A percentile compares a stretch with the other conserved stretches of the same genome.
Conservation (phyloP, 495 filamentous ascomycete genomes). For the Penicillium canariense region DNA sequence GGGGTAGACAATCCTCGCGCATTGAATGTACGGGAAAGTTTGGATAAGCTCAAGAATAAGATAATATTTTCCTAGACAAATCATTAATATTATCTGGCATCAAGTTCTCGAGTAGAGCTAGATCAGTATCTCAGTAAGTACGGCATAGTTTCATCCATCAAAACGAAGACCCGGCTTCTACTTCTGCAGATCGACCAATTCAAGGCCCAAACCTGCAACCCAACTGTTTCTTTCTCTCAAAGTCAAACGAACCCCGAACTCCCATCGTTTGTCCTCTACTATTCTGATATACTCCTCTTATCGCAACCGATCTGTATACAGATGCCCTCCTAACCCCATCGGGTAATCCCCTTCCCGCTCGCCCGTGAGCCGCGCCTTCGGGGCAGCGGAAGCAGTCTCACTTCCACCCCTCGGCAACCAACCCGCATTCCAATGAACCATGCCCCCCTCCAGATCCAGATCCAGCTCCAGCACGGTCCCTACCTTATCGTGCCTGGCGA, state of each 20-base stretch:
- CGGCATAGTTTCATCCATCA: too few species aligned
- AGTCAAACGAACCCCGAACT: background rate
- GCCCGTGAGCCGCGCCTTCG: slow-evolving; percentile 24
- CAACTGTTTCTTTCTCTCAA: background rate
- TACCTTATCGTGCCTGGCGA: slow-evolving; percentile 23
- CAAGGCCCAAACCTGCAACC: background rate
- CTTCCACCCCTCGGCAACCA: background rate
- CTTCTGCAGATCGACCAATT: background rate
- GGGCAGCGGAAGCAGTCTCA: slow-evolving; percentile 20
- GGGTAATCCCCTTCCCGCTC: slow-evolving; percentile 15
- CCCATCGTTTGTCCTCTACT: background rate
- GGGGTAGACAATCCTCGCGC: background rate
- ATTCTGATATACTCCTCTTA: background rate
- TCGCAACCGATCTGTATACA: background rate
- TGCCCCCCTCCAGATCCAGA: slow-evolving; percentile 4
- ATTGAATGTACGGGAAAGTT: background rate
- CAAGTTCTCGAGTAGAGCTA: too few species aligned
- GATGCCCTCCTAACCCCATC: background rate
- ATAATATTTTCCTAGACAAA: too few species aligned
- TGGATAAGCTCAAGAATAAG: background rate
- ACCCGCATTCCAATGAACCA: background rate
- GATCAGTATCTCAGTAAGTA: too few species aligned
- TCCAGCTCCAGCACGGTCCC: slow-evolving; percentile 23
- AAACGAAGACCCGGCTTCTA: background rate
- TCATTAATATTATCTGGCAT: background rate